Base-by-base conservation (phyloP, 169 alveolate genomes). In the Cryptosporidium andersoni region DNA sequence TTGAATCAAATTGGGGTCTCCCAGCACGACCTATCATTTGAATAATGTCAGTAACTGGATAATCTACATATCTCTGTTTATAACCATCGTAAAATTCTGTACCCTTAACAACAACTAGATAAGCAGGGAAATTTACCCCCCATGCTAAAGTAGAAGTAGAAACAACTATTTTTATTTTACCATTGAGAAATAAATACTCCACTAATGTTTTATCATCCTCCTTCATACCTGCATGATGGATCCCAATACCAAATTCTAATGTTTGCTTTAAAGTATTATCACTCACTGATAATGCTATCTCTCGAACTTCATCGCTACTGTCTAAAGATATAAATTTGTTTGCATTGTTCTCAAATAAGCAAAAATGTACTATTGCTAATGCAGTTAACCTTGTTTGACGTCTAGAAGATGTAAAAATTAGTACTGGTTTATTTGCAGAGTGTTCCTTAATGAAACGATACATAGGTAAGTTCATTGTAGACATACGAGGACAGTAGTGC, bases 11-110 rank as follows among this genome's bases (percentile, higher is more conserved):
- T 85, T 97, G 96, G 4, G 99, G 99, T 53, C 99, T 94, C 12
- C 99, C 99, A 14, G 99, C 99, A 82, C 99, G 95, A 34, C 99
- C 99, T 85, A 97, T 96, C 99, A 97, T 97, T 93, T 96, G 97
- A 52, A 97, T 89, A 40, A 97, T 90, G 82, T 96, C 99, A 36
- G 98, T 96, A 63, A 95, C 94, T 47, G 99, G 98, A 91, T 95
- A 92, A 80, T 97, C 99, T 11, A 95, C 97, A 91, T 96, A 97
- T 80, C 95, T 92, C 64, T 94, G 91, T 9, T 90, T 85, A 81
- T 92, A 94, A 2, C 97, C 97, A 67, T 96, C 98, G 81, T 88
- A 95, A 89, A 81, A 96, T 85, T 97, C 99, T 2, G 99, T 96
- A 11, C 99, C 98, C 90, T 98, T 98, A 68, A 98, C 94, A 48